Evolutionary conservation across 2,329 filamentous ascomycete genomes (phyloP).

Genomic region (Byssothecium circinans): DNA sequence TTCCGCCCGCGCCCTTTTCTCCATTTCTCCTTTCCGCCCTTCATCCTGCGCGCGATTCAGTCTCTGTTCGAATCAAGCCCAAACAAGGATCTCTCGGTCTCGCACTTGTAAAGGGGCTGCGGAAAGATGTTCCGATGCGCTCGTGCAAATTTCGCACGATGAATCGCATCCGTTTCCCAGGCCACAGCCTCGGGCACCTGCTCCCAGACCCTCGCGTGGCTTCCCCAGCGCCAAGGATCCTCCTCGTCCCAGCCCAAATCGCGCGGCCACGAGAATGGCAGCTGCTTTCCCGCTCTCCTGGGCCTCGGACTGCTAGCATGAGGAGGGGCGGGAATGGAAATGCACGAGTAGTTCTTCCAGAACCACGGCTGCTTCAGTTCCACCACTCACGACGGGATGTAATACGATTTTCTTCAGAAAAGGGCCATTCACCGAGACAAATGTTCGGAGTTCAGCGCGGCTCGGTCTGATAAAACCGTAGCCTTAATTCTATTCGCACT

Average conservation of each 20-base stretch:
- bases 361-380: background rate
- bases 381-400: background rate
- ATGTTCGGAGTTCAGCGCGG: background rate
- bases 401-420: background rate
- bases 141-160: slow-evolving; percentile 9
- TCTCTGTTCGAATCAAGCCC: background rate
- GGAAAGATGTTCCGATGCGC: slow-evolving; percentile 12
- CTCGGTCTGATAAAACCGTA: background rate
- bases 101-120: too few species aligned
- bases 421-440: background rate
- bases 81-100: background rate
- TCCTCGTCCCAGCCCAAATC: slow-evolving; percentile 9
- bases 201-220: slow-evolving; percentile 15
- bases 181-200: slow-evolving; percentile 17
- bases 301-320: slow-evolving; percentile 12
- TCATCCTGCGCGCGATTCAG: slow-evolving; percentile 18
- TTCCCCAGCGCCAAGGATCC: slow-evolving; percentile 11
- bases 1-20: slow-evolving; percentile 22
- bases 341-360: background rate
- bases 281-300: slow-evolving; percentile 16
- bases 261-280: slow-evolving; percentile 9
- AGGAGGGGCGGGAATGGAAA: background rate
- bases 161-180: slow-evolving; percentile 10
- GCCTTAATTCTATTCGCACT: slow-evolving; percentile 1
- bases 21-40: slow-evolving; percentile 16